A percentile compares a stretch with the other conserved stretches of the same genome.
Evolutionary conservation across 163 green algal genomes (phyloP).

Genomic region (Scenedesmus sp.): DNA sequence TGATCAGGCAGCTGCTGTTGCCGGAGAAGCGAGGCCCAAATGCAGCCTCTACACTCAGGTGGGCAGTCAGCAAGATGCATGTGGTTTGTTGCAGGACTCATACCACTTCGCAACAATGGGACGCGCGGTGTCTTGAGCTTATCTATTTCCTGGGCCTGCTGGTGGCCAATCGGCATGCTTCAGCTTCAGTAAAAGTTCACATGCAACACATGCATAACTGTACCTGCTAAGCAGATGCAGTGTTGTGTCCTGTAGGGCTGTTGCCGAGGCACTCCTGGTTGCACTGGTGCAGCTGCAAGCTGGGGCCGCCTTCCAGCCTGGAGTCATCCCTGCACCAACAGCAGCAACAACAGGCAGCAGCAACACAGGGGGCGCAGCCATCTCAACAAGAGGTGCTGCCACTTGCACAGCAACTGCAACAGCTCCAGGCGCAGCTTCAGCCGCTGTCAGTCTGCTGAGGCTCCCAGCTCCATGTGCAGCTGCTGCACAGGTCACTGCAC

Average conservation of each 20-base stretch:
- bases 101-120: too few relatives aligned
- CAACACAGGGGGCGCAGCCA: not conserved
- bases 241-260: not conserved
- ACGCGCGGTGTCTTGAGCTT: too few relatives aligned
- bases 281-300: constrained; percentile 53
- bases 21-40: not conserved
- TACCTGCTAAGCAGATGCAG: too few relatives aligned
- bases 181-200: too few relatives aligned
- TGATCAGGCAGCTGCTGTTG: not conserved
- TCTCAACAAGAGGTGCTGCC: too few relatives aligned
- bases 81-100: not conserved
- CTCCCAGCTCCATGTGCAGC: not conserved
- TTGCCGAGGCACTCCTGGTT: constrained; percentile 57
- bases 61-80: not conserved
- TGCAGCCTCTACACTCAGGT: not conserved
- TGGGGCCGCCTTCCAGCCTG: constrained; percentile 52
- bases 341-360: not conserved
- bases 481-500: not conserved
- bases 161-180: too few relatives aligned
- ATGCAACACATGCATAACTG: too few relatives aligned
- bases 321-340: constrained; percentile 37
- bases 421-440: not conserved
- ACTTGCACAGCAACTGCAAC: not conserved
- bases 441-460: not conserved
- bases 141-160: too few relatives aligned